Evolutionary conservation across 257 asterid genomes (phyloP), one percentile per base, ranked within the genome.

Genomic region (Craterostigma plantagineum): DNA sequence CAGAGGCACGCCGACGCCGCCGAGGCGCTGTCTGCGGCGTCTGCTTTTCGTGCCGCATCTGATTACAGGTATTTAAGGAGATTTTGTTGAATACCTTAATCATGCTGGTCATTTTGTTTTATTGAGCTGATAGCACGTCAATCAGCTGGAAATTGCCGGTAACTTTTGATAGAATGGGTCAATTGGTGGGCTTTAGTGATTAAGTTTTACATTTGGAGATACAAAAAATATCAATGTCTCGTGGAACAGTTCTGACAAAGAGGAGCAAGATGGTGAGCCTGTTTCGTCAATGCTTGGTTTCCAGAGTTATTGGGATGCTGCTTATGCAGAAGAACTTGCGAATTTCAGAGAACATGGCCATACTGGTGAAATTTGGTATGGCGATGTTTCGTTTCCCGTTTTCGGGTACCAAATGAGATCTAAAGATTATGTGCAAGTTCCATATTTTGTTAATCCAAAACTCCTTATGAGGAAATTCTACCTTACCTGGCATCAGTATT

Each of bases 1-100:
- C 97, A 87, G 57, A 95, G 95, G 36, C 97, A 87, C 52, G 85
- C 85, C 45, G 97, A 81, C 47, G 97, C 97, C 45, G 64, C 95
- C 33, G 97, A 87, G 62, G 92, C 97, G 6, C 30, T 23, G 37
- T 93, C 81, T 53, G 65, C 83, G 30, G 73, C 71, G 7, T 74
- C 68, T 35, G 50, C 66, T 47, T 69, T 63, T 55, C 91, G 85
- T 18, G 80, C 93, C 41, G 71, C 95, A 16, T 83, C 95, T 18
- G 95, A 87, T 54, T 87, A 79, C 63, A 86, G 80, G 96, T 23
- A 23, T 23, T 23, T 2, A 23, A 23, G 30, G 30, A 2, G 30
- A 23, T 23, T 6, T 23, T 11, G 30, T 23, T 23, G 30, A 23
- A 23, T 23, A 2, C 6, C 30, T 23, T 23, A 2, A 23, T 2